Base-by-base conservation (phyloP, 1,284 basidiomycete species). In the Volvariella volvacea region DNA sequence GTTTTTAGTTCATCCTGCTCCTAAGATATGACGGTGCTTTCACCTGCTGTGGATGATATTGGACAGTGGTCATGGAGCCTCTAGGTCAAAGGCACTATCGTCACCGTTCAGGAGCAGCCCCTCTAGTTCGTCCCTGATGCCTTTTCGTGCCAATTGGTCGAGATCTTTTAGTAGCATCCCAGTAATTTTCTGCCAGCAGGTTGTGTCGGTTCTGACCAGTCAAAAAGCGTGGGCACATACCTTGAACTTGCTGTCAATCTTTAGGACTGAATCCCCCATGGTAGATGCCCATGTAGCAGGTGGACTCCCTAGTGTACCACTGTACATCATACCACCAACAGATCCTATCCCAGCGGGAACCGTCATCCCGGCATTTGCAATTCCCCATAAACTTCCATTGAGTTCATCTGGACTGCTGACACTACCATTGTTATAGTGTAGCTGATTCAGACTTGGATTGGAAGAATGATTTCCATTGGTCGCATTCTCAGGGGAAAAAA, bases 201-300 rank as follows among this genome's bases (percentile, higher is more conserved):
- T n/a, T n/a, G 8, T 17, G 17, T 12, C 39, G n/a, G n/a, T n/a
- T 4, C 39, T 42, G 17, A 16, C 39, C 17, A 30, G 6, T 9
- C 39, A 20, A 33, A 33, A 6, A 42, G 41, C 16, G 37, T 48
- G 43, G 31, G 47, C 31, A 43, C 43, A n/a, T 39, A 89, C 88
- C 72, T 89, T 92, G 52, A 92, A 74, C 60, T 87, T 88, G 22
- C 71, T 69, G 59, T 92, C 89, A 40, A 89, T 80, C 62, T 91
- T 91, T 38, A 82, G 51, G 4, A 92, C 74, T 58, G 80, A 76
- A 43, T 92, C 90, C 3, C 76, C 80, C n/a, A 83, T 57, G 3
- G 66, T 61, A 1, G 74, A 66, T 12, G 73, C 78, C 81, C 83
- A 86, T 42, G 66, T 64, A n/a, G 73, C 44, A n/a, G 64, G 76